These are phyloP conservation scores for Microstegium vimineum DNA, from an alignment of 176 grass and related monocot species.

Conservation along the genomic window DNA sequence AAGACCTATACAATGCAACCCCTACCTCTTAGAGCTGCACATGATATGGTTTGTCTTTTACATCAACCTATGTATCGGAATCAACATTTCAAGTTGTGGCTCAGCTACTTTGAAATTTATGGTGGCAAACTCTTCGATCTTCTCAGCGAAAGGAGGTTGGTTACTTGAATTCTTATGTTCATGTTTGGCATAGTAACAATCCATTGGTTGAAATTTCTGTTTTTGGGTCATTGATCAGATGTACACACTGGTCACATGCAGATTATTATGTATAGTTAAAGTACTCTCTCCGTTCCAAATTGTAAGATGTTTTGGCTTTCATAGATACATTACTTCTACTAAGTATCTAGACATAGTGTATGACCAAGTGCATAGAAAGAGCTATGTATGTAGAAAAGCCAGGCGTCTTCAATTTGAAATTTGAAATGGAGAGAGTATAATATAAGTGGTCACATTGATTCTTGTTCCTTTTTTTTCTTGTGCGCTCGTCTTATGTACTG, in stretches of 20 bases:
- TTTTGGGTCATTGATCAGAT: background rate
- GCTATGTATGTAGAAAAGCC: background rate
- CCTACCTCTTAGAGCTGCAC: constrained; percentile 63
- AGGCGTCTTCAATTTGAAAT: background rate
- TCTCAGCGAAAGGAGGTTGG: constrained; percentile 66
- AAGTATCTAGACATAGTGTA: background rate
- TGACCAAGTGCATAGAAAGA: background rate
- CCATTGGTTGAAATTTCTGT: background rate
- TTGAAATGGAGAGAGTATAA: background rate
- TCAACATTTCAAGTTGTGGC: constrained; percentile 66
- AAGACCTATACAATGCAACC: constrained; percentile 83
- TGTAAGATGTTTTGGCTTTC: background rate
- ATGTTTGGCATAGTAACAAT: background rate
- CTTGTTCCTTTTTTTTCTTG: background rate
- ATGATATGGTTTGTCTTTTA: constrained; percentile 63
- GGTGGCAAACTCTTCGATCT: constrained; percentile 79
- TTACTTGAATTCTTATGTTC: background rate
- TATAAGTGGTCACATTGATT: background rate
- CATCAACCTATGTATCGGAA: constrained; percentile 34
- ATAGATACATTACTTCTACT: background rate
- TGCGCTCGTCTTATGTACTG: background rate
- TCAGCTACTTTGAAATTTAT: constrained; percentile 84
- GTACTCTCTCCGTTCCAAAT: background rate
- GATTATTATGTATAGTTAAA: background rate
- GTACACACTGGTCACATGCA: background rate